Evolutionary conservation across 225 moss, liverwort and hornwort genomes (phyloP).

Genomic region (Marchantia paleacea): DNA sequence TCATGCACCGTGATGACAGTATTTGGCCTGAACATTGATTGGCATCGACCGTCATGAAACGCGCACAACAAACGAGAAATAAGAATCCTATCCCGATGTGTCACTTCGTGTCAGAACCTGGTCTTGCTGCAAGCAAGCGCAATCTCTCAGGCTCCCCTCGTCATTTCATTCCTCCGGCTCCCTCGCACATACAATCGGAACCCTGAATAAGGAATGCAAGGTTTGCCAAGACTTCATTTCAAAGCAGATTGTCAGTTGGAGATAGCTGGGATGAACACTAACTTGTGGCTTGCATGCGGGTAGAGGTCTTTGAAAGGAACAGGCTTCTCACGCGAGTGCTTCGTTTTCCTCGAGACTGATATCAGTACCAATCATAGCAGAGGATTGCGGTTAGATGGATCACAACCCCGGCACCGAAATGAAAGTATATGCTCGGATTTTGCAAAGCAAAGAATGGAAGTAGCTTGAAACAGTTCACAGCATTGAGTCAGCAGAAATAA

Average conservation of each 20-base stretch:
- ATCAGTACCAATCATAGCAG: background rate
- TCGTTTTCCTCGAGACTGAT: conserved; percentile 34
- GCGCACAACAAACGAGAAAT: background rate
- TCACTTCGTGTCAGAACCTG: too few species aligned
- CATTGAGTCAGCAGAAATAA: background rate
- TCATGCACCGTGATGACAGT: conserved; percentile 28
- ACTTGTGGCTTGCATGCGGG: conserved; percentile 36
- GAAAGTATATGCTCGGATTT: background rate
- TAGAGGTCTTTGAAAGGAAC: conserved; percentile 30
- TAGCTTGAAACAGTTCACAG: background rate
- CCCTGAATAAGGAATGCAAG: too few species aligned
- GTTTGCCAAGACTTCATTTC: too few species aligned
- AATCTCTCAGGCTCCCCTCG: too few species aligned
- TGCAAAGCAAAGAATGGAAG: background rate
- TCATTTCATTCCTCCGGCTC: too few species aligned
- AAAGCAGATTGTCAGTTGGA: too few species aligned
- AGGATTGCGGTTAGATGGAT: background rate
- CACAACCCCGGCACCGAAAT: too few species aligned
- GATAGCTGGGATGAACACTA: background rate
- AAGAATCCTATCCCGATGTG: background rate
- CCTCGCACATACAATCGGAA: too few species aligned
- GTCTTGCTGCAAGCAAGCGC: too few species aligned
- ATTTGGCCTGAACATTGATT: conserved; percentile 21
- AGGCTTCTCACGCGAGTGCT: conserved; percentile 17
- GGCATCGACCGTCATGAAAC: background rate